Percentiles rank a stretch among this genome's conserved stretches.
These are phyloP conservation scores for Zizania latifolia DNA, from an alignment of 176 grass and related monocot genomes.

Conservation along the genomic window DNA sequence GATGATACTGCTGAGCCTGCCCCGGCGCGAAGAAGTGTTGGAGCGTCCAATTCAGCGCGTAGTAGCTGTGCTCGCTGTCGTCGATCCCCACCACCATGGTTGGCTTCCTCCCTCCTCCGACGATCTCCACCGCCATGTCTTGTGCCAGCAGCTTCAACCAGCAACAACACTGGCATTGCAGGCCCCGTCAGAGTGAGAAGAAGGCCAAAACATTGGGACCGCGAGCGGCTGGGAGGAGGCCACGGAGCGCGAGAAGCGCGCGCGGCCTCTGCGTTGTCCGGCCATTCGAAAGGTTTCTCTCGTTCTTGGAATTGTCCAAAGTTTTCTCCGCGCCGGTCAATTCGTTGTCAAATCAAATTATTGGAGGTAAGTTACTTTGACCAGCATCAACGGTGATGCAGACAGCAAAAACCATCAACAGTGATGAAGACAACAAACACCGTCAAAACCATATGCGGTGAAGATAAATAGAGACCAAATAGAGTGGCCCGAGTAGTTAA, in stretches of 20 bases:
- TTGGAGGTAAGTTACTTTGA: too few species aligned
- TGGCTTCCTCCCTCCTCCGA: slow-evolving; percentile 4
- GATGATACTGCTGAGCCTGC: slow-evolving; percentile 28
- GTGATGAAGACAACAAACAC: too few species aligned
- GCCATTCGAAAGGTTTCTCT: background rate
- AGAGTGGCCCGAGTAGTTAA: too few species aligned
- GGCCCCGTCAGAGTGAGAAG: background rate
- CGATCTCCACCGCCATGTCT: slow-evolving; percentile 12
- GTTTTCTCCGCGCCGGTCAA: background rate
- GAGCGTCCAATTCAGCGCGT: slow-evolving; percentile 75
- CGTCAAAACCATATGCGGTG: too few species aligned
- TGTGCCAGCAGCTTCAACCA: background rate
- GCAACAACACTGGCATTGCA: background rate
- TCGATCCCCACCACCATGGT: slow-evolving; percentile 79
- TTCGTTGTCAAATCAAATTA: background rate
- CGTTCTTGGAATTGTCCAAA: background rate
- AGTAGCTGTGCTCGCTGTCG: slow-evolving; percentile 80
- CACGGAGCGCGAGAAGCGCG: slow-evolving; percentile 21
- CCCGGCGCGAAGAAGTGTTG: slow-evolving; percentile 55
- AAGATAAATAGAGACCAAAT: too few species aligned
- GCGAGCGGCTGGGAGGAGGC: background rate
- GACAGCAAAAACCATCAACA: too few species aligned
- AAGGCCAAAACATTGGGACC: too few species aligned
- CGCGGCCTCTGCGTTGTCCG: background rate
- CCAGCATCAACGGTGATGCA: too few species aligned